phyloP scores from a whole-genome alignment of 257 asterid genomes.

The Rehmannia glutinosa region DNA sequence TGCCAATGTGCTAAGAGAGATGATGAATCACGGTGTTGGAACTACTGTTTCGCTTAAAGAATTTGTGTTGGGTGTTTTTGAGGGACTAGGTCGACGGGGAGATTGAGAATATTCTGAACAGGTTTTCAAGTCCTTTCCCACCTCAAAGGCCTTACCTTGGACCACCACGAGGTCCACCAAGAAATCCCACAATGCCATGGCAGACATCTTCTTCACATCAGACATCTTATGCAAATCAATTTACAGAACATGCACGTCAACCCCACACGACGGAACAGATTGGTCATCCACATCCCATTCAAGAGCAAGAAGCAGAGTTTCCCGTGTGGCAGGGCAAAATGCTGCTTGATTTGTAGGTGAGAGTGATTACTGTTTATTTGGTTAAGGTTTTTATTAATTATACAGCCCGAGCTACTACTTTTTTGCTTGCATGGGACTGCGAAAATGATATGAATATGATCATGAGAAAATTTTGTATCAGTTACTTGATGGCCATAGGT shows the following conservation, averaged over 20 bases:
- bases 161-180: conserved; percentile 23
- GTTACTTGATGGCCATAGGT: not conserved
- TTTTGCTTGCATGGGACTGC: conserved; percentile 9
- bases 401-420: not conserved
- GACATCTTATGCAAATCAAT: conserved; percentile 7
- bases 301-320: conserved; percentile 28
- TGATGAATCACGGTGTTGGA: conserved; percentile 54
- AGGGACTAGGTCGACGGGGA: conserved; percentile 51
- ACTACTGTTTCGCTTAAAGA: conserved; percentile 50
- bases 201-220: conserved; percentile 21
- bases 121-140: conserved; percentile 18
- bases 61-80: conserved; percentile 51
- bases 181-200: conserved; percentile 29
- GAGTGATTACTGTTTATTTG: conserved; percentile 1
- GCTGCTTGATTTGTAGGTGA: conserved; percentile 16
- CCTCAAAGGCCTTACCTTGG: conserved; percentile 31
- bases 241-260: conserved; percentile 14
- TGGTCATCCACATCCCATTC: conserved; percentile 15
- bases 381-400: conserved; percentile 7
- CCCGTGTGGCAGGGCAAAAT: conserved; percentile 33
- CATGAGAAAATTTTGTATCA: conserved; percentile 7
- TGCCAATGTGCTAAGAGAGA: conserved; percentile 44
- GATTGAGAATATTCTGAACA: conserved; percentile 47
- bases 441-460: conserved; percentile 1
- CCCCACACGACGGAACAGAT: conserved; percentile 22